Conservation (phyloP, 2,329 filamentous ascomycete species). For the Colletotrichum somersetense region DNA sequence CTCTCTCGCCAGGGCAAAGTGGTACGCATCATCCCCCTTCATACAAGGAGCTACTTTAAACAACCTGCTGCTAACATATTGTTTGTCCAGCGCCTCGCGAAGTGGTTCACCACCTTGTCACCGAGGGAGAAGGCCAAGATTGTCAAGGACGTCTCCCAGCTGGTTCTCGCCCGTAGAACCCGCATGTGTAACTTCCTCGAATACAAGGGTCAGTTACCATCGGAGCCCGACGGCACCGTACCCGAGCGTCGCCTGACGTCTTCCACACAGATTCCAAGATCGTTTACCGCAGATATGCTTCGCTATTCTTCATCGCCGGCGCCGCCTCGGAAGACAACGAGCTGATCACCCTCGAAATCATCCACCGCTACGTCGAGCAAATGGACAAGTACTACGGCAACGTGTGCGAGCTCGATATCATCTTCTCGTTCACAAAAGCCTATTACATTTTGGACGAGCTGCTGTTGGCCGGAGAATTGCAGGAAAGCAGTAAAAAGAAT, state of each 20-base stretch:
- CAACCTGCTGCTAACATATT: conserved; percentile 2
- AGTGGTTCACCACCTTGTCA: conserved; percentile 99
- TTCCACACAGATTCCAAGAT: conserved; percentile 86
- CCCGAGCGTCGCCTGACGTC: conserved; percentile 24
- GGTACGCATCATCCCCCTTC: conserved; percentile 68
- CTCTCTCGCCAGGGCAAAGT: conserved; percentile 99
- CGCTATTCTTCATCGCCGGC: conserved; percentile 98
- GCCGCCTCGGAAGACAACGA: conserved; percentile 98
- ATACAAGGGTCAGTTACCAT: conserved; percentile 82
- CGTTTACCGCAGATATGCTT: conserved; percentile 98
- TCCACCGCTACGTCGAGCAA: conserved; percentile 99
- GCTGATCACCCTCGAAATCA: conserved; percentile 96
- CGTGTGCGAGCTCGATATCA: conserved; percentile 99
- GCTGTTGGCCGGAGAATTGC: conserved; percentile 93
- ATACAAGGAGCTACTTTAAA: not conserved
- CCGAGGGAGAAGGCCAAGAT: conserved; percentile 99
- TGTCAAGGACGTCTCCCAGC: conserved; percentile 98
- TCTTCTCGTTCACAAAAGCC: conserved; percentile 99
- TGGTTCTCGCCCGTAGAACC: conserved; percentile 93
- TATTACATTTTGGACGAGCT: conserved; percentile 99
- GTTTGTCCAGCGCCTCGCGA: conserved; percentile 84
- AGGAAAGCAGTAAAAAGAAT: conserved; percentile 99
- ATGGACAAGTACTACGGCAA: conserved; percentile 99
- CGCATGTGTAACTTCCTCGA: conserved; percentile 99
- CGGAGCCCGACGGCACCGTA: not conserved